Evolutionary conservation across 2,329 filamentous ascomycete genomes (phyloP), one percentile per base, ranked within the genome.

Genomic region (Beauveria sp.): DNA sequence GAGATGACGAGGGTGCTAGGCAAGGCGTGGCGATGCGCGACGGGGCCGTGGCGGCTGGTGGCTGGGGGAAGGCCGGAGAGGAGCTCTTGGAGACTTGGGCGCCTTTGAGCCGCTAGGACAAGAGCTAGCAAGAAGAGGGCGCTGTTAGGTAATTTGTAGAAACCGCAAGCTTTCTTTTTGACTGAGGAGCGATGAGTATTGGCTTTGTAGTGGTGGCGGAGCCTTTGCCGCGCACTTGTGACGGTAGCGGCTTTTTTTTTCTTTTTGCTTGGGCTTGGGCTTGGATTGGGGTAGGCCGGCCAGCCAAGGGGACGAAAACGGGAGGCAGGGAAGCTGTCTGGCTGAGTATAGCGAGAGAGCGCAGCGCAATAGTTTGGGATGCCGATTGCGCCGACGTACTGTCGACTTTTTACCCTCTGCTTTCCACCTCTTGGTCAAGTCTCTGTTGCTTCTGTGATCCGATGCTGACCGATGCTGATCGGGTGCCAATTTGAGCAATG

Each of bases 1-100:
- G 50, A 48, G 50, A 61, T 45, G 59, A 55, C 42, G 22, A 50
- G 54, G 26, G 38, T 57, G 54, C 53, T 9, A 59, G n/a, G 28
- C 42, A 20, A 45, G 40, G 22, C 40, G 58, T 55, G 59, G 46
- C 48, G 56, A 52, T 43, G 48, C 48, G 56, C 34, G 48, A 60
- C 57, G 46, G 46, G 57, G 38, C 48, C 24, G 31, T 22, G 45
- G 55, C 50, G 46, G 54, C 54, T 56, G 54, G 54, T 45, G 54
- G 46, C 34, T 51, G 57, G 46, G 31, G 31, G 26, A 12, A 28
- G 20, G 49, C 24, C 16, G 7, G 5, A 34, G 22, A 38, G 26
- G 8, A 50, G 46, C n/a, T 43, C 22, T 42, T 12, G 31, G 38
- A 45, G 22, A 10, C 40, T 55, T 22, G 53, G 18, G 53, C 18